Conservation (phyloP, 176 grass and related monocot genomes). For the Oryza coarctata region DNA sequence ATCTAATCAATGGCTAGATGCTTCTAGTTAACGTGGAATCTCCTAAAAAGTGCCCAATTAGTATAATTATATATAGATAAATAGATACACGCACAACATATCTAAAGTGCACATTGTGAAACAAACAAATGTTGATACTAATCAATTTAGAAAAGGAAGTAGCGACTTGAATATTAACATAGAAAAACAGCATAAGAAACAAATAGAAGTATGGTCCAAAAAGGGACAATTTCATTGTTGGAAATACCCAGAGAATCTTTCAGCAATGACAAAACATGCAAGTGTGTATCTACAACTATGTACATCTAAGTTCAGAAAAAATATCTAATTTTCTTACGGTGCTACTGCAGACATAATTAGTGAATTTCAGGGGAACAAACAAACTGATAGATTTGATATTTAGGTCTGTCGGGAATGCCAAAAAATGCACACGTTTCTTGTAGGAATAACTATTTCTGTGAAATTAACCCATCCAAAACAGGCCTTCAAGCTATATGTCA, state of each 20-base stretch:
- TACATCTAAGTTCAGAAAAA: neutral
- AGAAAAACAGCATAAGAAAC: neutral
- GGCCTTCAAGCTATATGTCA: neutral
- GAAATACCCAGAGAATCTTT: neutral
- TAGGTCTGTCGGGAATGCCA: neutral
- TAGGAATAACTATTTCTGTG: neutral
- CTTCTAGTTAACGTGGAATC: no score
- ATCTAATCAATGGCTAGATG: no score
- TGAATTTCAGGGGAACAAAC: neutral
- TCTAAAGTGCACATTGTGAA: neutral
- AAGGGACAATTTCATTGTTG: neutral
- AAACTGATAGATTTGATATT: neutral
- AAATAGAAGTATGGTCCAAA: neutral
- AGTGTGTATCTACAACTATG: neutral
- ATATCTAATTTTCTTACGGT: neutral
- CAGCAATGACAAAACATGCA: conserved; percentile 4
- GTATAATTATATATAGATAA: no score
- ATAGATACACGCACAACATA: neutral
- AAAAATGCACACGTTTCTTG: neutral
- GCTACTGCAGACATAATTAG: neutral
- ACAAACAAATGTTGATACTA: neutral
- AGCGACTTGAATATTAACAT: neutral
- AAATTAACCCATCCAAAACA: neutral
- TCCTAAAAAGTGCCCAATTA: no score
- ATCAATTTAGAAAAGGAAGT: neutral